phyloP scores from a whole-genome alignment of 495 filamentous ascomycete genomes.

The Penicillium cosmopolitanum region DNA sequence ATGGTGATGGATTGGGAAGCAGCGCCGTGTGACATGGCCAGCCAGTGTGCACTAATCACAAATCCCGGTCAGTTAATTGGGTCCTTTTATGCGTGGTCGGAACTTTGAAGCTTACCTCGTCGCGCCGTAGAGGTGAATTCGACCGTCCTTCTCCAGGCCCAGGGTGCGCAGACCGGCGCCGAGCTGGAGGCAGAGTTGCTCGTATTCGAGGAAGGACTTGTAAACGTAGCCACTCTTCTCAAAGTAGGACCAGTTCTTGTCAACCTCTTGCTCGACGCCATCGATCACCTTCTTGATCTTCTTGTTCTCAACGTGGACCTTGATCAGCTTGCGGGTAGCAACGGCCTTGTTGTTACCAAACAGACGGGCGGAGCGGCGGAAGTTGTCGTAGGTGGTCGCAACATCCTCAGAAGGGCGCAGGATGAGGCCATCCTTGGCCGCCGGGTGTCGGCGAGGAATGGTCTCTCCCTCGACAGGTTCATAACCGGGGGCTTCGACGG shows the following conservation, averaged over 20 bases:
- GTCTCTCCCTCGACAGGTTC: slow-evolving; percentile 83
- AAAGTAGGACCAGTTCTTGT: slow-evolving; percentile 96
- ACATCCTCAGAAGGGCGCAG: slow-evolving; percentile 70
- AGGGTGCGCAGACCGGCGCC: slow-evolving; percentile 80
- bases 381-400: slow-evolving; percentile 83
- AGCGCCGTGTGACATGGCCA: slow-evolving; percentile 73
- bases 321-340: slow-evolving; percentile 77
- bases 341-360: slow-evolving; percentile 90
- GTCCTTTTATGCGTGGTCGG: background rate
- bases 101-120: slow-evolving; percentile 59
- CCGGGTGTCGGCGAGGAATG: slow-evolving; percentile 78
- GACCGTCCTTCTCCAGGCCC: slow-evolving; percentile 71
- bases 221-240: slow-evolving; percentile 89
- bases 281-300: slow-evolving; percentile 97
- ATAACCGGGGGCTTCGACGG: slow-evolving; percentile 75
- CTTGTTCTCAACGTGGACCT: slow-evolving; percentile 89
- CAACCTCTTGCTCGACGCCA: slow-evolving; percentile 83
- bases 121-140: slow-evolving; percentile 86
- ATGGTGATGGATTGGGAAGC: slow-evolving; percentile 93
- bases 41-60: slow-evolving; percentile 66
- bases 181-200: slow-evolving; percentile 70
- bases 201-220: slow-evolving; percentile 86
- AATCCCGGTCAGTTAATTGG: slow-evolving; percentile 11
- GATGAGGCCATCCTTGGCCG: slow-evolving; percentile 70
- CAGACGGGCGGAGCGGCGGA: slow-evolving; percentile 74